Evolutionary conservation across 768 basidiomycete species (phyloP).

Genomic region (Russula dissimulans): DNA sequence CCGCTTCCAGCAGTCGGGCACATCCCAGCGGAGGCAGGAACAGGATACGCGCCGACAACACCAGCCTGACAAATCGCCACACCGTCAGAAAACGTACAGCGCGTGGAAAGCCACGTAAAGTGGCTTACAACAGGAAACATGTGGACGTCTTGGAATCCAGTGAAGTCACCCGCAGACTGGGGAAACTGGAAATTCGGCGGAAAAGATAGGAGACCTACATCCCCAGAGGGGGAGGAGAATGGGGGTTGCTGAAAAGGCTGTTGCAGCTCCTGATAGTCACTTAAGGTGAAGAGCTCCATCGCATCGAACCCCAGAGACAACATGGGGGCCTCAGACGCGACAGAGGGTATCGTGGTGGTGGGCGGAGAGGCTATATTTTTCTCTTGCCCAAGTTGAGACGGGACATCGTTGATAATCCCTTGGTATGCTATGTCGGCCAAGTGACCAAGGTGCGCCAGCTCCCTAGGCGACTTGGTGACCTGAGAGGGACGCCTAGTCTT

Average conservation of each 20-base stretch:
- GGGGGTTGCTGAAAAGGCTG: no score
- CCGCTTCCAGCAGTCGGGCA: background rate
- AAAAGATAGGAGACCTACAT: background rate
- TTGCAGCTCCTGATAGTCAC: background rate
- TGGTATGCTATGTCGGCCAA: slow-evolving; percentile 7
- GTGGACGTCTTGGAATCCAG: background rate
- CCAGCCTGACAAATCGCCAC: background rate
- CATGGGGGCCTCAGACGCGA: background rate
- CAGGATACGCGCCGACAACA: background rate
- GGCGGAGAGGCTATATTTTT: background rate
- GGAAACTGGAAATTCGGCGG: background rate
- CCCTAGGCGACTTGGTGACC: slow-evolving; percentile 18
- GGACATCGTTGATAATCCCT: background rate
- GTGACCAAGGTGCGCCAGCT: slow-evolving; percentile 22
- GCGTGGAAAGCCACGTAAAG: background rate
- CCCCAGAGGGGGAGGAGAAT: background rate
- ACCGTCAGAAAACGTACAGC: background rate
- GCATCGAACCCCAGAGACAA: background rate
- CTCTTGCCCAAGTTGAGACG: background rate
- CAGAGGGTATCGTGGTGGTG: background rate
- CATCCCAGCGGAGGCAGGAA: background rate
- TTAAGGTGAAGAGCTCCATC: background rate
- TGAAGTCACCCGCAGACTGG: background rate
- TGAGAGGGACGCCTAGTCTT: slow-evolving; percentile 10
- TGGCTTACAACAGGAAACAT: background rate